These are phyloP conservation scores for Xylaria flabelliformis DNA, from an alignment of 495 filamentous ascomycete species.

Conservation along the genomic window DNA sequence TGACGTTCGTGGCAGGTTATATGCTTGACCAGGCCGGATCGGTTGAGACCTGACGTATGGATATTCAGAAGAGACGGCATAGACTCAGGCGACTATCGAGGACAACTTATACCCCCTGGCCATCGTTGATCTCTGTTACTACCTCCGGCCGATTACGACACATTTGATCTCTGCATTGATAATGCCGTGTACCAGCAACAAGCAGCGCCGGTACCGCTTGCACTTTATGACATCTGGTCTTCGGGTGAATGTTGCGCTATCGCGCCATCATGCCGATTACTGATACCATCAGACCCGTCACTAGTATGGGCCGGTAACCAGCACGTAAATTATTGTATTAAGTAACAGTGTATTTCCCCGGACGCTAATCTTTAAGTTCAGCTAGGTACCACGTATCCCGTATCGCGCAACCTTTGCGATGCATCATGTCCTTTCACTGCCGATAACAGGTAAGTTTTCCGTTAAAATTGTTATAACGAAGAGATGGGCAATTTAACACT, in stretches of 20 bases:
- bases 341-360: slow-evolving; percentile 7
- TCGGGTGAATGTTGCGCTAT: slow-evolving; percentile 29
- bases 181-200: slow-evolving; percentile 27
- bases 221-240: background rate
- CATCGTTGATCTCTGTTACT: slow-evolving; percentile 9
- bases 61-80: background rate
- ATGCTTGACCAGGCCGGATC: background rate
- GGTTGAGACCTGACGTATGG: background rate
- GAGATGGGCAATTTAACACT: background rate
- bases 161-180: slow-evolving; percentile 26
- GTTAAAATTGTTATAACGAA: background rate
- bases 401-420: background rate
- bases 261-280: slow-evolving; percentile 40
- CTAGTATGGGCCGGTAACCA: slow-evolving; percentile 9
- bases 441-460: slow-evolving; percentile 5
- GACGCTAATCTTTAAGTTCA: slow-evolving; percentile 1
- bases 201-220: slow-evolving; percentile 28
- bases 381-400: background rate
- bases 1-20: background rate
- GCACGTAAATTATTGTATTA: slow-evolving; percentile 8
- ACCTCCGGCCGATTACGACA: slow-evolving; percentile 23
- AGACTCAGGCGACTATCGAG: slow-evolving; percentile 8
- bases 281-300: slow-evolving; percentile 37
- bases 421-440: slow-evolving; percentile 1
- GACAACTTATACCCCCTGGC: slow-evolving; percentile 22